phyloP scores from a whole-genome alignment of 2,329 filamentous ascomycete species.

The Ascochyta rabiei region DNA sequence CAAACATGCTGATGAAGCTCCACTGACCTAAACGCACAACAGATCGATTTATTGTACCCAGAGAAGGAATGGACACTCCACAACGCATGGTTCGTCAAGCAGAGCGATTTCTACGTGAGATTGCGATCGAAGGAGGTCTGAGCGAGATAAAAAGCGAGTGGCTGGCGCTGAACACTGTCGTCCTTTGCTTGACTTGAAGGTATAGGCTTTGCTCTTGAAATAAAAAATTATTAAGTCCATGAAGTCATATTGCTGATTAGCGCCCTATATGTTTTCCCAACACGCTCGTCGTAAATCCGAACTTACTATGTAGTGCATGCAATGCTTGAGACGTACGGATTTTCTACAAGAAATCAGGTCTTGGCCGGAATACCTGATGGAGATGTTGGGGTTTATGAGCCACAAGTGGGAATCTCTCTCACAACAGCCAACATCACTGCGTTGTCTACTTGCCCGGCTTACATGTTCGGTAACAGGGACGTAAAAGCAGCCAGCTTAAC shows the following conservation, averaged over 20 bases:
- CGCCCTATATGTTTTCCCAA: no score
- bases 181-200: no score
- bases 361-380: neutral
- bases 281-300: no score
- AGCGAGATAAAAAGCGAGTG: neutral
- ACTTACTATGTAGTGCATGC: no score
- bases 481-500: neutral
- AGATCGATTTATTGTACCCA: slow-evolving; percentile 12
- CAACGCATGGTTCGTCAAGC: slow-evolving; percentile 24
- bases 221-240: no score
- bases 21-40: neutral
- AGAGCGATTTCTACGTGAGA: slow-evolving; percentile 15
- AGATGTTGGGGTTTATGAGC: neutral
- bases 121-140: neutral
- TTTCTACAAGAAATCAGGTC: no score
- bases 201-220: no score
- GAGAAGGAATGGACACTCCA: slow-evolving; percentile 16
- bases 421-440: neutral
- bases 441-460: slow-evolving; percentile 2
- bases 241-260: no score
- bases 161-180: no score
- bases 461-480: neutral
- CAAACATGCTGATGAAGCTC: neutral
- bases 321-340: no score
- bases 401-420: neutral